A percentile compares a stretch with the other conserved stretches of the same genome.
phyloP scores from a whole-genome alignment of 83 land plant species.

The Picea abies region DNA sequence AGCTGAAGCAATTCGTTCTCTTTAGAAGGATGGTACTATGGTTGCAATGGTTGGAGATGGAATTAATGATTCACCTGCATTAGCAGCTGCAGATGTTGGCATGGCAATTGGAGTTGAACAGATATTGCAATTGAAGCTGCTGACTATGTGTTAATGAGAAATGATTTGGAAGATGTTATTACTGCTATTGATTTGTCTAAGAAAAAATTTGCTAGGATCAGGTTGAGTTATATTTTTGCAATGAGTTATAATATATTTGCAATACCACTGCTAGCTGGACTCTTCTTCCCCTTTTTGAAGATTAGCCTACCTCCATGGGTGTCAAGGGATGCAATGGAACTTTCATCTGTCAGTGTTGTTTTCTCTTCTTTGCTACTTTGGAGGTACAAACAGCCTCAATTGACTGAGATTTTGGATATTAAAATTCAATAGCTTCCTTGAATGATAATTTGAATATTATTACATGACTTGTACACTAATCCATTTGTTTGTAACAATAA shows the following conservation, averaged over 20 bases:
- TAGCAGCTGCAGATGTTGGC: neutral
- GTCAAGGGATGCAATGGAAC: conserved; percentile 95
- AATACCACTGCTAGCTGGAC: conserved; percentile 91
- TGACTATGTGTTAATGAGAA: conserved; percentile 81
- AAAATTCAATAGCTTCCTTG: no score
- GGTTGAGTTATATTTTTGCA: conserved; percentile 87
- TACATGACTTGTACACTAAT: neutral
- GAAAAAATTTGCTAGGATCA: conserved; percentile 81
- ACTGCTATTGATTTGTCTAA: conserved; percentile 95
- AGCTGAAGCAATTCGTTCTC: no score
- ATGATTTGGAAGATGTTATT: conserved; percentile 90
- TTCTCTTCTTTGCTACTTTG: conserved; percentile 87
- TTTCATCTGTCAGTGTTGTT: conserved; percentile 92
- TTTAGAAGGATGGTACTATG: no score
- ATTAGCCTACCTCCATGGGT: conserved; percentile 91
- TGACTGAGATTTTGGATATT: conserved; percentile 76
- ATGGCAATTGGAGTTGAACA: neutral
- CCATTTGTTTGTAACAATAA: conserved; percentile 6
- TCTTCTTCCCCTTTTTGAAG: conserved; percentile 63
- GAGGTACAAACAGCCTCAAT: conserved; percentile 77
- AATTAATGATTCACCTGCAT: neutral
- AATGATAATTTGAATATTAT: neutral
- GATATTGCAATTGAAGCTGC: neutral
- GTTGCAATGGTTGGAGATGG: no score
- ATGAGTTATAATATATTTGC: conserved; percentile 93